Base-by-base conservation (phyloP, 768 basidiomycete genomes). In the Rubroboletus pulcherrimus region DNA sequence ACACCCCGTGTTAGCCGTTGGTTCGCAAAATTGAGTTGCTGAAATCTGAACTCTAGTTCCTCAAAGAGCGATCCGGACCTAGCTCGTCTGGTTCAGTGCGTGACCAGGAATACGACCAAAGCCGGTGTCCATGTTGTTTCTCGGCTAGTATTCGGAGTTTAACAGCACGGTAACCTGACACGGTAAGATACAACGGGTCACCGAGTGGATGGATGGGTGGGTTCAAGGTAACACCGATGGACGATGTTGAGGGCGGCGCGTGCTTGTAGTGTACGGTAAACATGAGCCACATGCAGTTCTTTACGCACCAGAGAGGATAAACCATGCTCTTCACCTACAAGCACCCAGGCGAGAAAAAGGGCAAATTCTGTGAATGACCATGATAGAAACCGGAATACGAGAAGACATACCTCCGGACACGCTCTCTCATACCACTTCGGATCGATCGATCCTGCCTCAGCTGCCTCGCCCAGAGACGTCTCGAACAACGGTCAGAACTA, bases 11-110 rank as follows among this genome's bases (percentile, higher is more conserved):
- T 21, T 52, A 92, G 59, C 57, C 83, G 71, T 70, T 83, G 77
- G 64, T 92, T 93, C 49, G 80, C 77, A 63, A 85, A 85, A 64
- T 84, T 80, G 60, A 94, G 76, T 70, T 93, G 90, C 72, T 92
- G 87, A 46, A 95, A 76, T 73, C 93, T 91, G 62, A 92, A 96
- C 40, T 88, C 84, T 12, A 93, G 78, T 68, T 91, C 89, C 39
- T 82, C 83, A 57, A 92, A 93, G 17, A 93, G 68, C 60, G 90
- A 77, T 63, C 67, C 31, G 61, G 19, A 17, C n/a, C 31, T n/a
- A 21, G 24, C 5, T 37, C 49, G 35, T 54, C 51, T 12, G 45
- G 29, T 12, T 56, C 12, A 41, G n/a, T 31, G 24, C 15, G 4
- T 34, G 40, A 9, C 29, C 19, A 15, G 12, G 7, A 38, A 5